A percentile compares a stretch with the other conserved stretches of the same genome.
Evolutionary conservation across 2,329 filamentous ascomycete genomes (phyloP).

Genomic region (Niveomyces coronatus): DNA sequence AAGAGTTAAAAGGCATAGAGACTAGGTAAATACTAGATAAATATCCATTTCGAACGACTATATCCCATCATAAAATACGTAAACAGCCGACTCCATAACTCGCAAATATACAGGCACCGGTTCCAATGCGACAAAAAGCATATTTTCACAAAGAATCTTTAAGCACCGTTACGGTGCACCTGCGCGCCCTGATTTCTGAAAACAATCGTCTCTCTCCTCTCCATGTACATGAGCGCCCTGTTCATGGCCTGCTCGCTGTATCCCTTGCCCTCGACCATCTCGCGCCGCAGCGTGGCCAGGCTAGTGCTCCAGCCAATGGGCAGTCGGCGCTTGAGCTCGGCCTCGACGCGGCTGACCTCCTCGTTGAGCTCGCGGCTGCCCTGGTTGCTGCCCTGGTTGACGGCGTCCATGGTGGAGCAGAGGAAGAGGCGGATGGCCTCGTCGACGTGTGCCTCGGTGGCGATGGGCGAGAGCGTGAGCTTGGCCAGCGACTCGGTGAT

Average conservation of each 20-base stretch:
- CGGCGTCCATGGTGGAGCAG: conserved; percentile 94
- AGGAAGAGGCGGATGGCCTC: conserved; percentile 96
- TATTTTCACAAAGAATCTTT: conserved; percentile 13
- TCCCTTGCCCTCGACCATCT: conserved; percentile 86
- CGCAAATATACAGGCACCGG: conserved; percentile 2
- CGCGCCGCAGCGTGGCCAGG: conserved; percentile 70
- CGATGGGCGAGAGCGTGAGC: conserved; percentile 72
- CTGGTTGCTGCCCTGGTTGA: conserved; percentile 76
- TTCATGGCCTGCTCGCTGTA: conserved; percentile 83
- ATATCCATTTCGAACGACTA: conserved; percentile 1
- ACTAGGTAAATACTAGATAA: no score
- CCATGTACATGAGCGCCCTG: conserved; percentile 73
- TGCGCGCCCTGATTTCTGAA: conserved; percentile 67
- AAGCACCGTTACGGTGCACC: conserved; percentile 64
- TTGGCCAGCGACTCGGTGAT: conserved; percentile 96
- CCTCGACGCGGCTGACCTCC: conserved; percentile 76
- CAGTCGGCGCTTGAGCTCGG: conserved; percentile 75
- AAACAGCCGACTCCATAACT: conserved; percentile 6
- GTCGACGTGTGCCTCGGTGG: conserved; percentile 85
- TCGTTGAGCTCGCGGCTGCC: conserved; percentile 85
- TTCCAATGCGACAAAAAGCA: not conserved
- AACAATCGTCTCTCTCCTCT: conserved; percentile 77
- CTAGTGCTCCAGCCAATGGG: conserved; percentile 96
- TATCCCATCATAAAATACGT: conserved; percentile 3
- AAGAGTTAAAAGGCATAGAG: no score